A percentile compares a stretch with the other conserved stretches of the same genome.
Conservation (phyloP, 2,329 filamentous ascomycete genomes). For the Davidsoniella neocaledoniae region DNA sequence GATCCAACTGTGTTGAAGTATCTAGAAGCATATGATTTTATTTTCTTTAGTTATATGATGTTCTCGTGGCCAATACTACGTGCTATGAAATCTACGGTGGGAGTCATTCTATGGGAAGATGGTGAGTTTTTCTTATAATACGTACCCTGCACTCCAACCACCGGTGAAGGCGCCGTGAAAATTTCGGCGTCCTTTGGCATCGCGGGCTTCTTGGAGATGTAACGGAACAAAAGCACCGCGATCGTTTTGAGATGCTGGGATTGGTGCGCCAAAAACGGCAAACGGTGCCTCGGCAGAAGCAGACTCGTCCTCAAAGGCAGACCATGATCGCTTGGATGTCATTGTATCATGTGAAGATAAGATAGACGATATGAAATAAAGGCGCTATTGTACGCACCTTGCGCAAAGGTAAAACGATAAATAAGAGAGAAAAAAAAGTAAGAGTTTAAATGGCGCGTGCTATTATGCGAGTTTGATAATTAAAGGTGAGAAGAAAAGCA, state of each 20-base stretch:
- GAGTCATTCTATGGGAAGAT: neutral
- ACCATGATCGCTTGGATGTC: constrained; percentile 65
- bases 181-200: constrained; percentile 77
- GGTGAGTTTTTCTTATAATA: neutral
- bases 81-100: neutral
- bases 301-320: constrained; percentile 62
- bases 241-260: constrained; percentile 70
- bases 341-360: constrained; percentile 25
- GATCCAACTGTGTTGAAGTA: constrained; percentile 98
- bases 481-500: no score
- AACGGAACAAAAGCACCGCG: constrained; percentile 83
- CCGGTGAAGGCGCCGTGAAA: constrained; percentile 94
- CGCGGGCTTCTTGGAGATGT: constrained; percentile 97
- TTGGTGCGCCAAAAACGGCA: constrained; percentile 66
- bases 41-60: constrained; percentile 14
- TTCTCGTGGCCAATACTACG: neutral
- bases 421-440: no score
- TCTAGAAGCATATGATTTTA: constrained; percentile 26
- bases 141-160: constrained; percentile 81
- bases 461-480: no score
- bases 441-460: no score
- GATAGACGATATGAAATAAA: no score
- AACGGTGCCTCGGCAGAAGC: constrained; percentile 48
- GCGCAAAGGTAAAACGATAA: no score
- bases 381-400: no score